phyloP scores from a whole-genome alignment of 2,329 filamentous ascomycete genomes.

The Alternaria conjuncta region DNA sequence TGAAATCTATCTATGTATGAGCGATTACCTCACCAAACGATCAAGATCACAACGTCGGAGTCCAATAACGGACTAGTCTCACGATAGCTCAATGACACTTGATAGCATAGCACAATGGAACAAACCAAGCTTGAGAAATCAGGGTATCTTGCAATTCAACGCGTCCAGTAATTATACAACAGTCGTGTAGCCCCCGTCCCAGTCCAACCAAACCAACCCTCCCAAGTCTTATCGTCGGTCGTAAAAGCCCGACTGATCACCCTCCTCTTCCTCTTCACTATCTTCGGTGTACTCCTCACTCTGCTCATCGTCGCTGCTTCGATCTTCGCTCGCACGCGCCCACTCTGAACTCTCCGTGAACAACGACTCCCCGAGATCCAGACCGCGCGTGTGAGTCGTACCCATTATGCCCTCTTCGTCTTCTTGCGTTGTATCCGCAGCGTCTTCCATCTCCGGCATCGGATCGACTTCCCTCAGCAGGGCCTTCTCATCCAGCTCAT shows the following conservation, averaged over 20 bases:
- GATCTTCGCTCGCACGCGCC: conserved; percentile 40
- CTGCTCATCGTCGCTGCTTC: conserved; percentile 34
- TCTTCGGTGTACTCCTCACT: conserved; percentile 40
- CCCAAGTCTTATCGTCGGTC: conserved; percentile 17
- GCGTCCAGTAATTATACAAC: background rate
- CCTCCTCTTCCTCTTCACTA: conserved; percentile 21
- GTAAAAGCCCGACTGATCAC: conserved; percentile 35
- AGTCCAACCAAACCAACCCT: background rate
- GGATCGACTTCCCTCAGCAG: conserved; percentile 40
- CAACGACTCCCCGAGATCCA: conserved; percentile 38
- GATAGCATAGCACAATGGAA: background rate
- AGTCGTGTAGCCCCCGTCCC: background rate
- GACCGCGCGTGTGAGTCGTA: conserved; percentile 25
- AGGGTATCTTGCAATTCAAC: conserved; percentile 14
- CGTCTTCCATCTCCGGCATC: conserved; percentile 36
- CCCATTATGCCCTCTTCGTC: conserved; percentile 16
- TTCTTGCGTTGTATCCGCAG: background rate
- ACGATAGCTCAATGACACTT: background rate
- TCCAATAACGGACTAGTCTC: background rate
- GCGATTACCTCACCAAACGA: conserved; percentile 1
- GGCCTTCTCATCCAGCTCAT: conserved; percentile 16
- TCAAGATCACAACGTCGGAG: background rate
- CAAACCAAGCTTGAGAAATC: background rate
- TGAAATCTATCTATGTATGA: background rate
- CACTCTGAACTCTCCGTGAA: conserved; percentile 46